Percentiles rank a stretch among this genome's conserved stretches.
Evolutionary conservation across 352 stramenopile species (phyloP).

Genomic region (Phytophthora foliorum): DNA sequence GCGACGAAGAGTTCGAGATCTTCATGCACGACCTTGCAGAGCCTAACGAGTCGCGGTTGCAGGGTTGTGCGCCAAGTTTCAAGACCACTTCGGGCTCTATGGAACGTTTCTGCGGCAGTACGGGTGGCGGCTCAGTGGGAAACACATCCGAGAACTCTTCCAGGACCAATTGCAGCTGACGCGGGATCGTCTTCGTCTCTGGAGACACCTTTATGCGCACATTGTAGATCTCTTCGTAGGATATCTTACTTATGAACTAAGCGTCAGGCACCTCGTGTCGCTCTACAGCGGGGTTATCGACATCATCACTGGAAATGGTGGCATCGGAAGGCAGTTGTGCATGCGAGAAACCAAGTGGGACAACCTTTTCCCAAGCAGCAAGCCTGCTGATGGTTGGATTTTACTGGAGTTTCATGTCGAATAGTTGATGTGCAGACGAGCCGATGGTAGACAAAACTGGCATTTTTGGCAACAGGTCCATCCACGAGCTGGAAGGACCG

Average conservation of each 20-base stretch:
- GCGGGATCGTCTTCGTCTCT: neutral
- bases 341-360: too few species aligned
- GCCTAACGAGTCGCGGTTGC: neutral
- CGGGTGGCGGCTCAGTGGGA: neutral
- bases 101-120: neutral
- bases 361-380: too few species aligned
- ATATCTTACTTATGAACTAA: neutral
- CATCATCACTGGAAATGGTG: too few species aligned
- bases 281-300: neutral
- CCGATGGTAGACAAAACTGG: too few species aligned
- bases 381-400: too few species aligned
- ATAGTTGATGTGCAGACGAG: neutral
- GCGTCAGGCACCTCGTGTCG: neutral
- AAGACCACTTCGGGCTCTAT: conserved; percentile 5
- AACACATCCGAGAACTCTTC: conserved; percentile 4
- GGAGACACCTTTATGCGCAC: neutral
- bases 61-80: neutral
- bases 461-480: too few species aligned
- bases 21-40: conserved; percentile 3
- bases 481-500: neutral
- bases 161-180: neutral
- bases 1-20: conserved; percentile 1
- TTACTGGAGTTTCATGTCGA: too few species aligned
- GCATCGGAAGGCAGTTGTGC: too few species aligned
- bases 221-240: conserved; percentile 2